Conservation (phyloP, 805 yeast genomes). For the Candida maesae region DNA sequence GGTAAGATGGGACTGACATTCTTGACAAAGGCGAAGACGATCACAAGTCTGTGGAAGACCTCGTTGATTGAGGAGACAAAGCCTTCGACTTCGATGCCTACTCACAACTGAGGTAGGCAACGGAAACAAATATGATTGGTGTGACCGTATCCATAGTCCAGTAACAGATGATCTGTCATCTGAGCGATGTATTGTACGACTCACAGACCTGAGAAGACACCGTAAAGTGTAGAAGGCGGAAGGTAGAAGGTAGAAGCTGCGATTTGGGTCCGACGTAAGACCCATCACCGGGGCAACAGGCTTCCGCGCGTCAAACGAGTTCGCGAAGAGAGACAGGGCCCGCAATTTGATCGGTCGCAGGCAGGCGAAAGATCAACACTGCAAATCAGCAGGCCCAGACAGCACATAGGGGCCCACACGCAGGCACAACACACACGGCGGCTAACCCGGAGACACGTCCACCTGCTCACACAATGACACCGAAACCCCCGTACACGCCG, state of each 20-base stretch:
- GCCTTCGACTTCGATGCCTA: constrained; percentile 68
- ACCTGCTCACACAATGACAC: constrained; percentile 5
- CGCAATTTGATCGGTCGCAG: no score
- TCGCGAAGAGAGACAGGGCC: no score
- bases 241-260: no score
- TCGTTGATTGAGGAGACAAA: constrained; percentile 45
- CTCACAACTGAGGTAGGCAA: constrained; percentile 43
- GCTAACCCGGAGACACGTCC: not conserved
- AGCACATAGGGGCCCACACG: not conserved
- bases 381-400: no score
- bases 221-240: no score
- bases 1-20: constrained; percentile 73
- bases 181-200: no score
- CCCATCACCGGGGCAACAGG: no score
- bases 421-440: constrained; percentile 1
- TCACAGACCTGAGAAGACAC: no score
- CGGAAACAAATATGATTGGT: no score
- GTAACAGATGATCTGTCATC: no score
- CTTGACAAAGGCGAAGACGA: constrained; percentile 72
- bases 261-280: no score
- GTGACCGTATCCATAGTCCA: no score
- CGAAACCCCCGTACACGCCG: constrained; percentile 30
- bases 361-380: not conserved
- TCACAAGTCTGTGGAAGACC: constrained; percentile 64
- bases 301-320: not conserved